phyloP scores from a whole-genome alignment of 106 monocot species.

The Chionographis japonica region DNA sequence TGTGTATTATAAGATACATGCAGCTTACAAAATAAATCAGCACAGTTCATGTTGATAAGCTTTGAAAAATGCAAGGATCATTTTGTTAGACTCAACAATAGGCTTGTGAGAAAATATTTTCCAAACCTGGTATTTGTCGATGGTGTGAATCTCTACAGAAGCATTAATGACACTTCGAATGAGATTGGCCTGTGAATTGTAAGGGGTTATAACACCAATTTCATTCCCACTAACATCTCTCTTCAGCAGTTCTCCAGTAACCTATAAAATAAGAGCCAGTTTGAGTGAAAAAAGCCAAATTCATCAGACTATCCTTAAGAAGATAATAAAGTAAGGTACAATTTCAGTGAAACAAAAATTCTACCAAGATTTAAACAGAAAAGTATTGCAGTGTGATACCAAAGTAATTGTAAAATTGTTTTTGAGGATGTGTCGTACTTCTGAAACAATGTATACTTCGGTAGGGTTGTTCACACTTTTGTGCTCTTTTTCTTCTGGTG shows the following conservation, averaged over 20 bases:
- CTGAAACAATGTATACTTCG: constrained; percentile 70
- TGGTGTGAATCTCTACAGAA: constrained; percentile 85
- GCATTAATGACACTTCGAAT: constrained; percentile 36
- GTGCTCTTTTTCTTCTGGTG: constrained; percentile 50
- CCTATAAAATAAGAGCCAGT: constrained; percentile 26
- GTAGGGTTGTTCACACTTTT: constrained; percentile 62
- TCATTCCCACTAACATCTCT: constrained; percentile 53
- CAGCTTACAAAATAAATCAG: too few species aligned
- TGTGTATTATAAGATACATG: too few species aligned
- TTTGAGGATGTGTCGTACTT: constrained; percentile 30
- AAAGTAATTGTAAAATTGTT: too few species aligned
- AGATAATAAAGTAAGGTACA: background rate
- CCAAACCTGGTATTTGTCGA: constrained; percentile 90
- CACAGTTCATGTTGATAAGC: too few species aligned
- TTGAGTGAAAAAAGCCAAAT: too few species aligned
- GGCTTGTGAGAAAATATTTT: too few species aligned
- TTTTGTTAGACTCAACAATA: too few species aligned
- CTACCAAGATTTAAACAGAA: too few species aligned
- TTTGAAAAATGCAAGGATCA: too few species aligned
- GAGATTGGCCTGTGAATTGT: constrained; percentile 85
- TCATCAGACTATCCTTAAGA: background rate
- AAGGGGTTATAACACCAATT: constrained; percentile 89
- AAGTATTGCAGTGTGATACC: background rate
- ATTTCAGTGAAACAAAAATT: too few species aligned
- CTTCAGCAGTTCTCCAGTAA: constrained; percentile 47